These are phyloP conservation scores for Trametes cinnabarina DNA, from an alignment of 768 basidiomycete species.

Conservation along the genomic window DNA sequence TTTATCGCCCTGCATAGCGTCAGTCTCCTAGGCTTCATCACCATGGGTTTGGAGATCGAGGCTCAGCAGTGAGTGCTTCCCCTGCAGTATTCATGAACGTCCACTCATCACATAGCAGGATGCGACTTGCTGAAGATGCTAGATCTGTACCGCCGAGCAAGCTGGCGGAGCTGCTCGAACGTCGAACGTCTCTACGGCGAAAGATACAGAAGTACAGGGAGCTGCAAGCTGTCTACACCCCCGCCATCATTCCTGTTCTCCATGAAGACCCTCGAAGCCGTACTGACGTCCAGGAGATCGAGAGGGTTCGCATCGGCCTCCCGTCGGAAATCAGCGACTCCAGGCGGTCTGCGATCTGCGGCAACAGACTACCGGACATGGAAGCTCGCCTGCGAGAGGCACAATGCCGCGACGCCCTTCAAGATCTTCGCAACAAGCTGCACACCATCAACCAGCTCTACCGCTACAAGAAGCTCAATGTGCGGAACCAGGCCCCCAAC, in stretches of 20 bases:
- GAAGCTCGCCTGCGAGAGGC: constrained; percentile 17
- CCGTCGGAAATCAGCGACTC: constrained; percentile 26
- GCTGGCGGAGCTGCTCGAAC: too few species aligned
- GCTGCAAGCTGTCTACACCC: too few species aligned
- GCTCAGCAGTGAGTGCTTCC: not conserved
- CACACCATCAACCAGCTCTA: constrained; percentile 16
- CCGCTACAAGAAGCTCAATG: constrained; percentile 12
- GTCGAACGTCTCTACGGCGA: too few species aligned
- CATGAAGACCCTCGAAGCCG: too few species aligned
- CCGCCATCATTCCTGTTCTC: too few species aligned
- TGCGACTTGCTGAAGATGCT: too few species aligned
- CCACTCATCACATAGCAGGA: too few species aligned
- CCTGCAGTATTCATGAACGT: too few species aligned
- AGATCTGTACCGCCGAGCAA: too few species aligned
- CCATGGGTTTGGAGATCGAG: not conserved
- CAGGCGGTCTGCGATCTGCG: constrained; percentile 5
- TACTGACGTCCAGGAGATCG: too few species aligned
- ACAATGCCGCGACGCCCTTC: constrained; percentile 17
- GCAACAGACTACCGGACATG: not conserved
- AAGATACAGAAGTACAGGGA: too few species aligned
- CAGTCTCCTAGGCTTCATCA: not conserved
- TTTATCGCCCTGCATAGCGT: not conserved
- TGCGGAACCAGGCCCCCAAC: constrained; percentile 12
- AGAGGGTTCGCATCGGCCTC: constrained; percentile 20
- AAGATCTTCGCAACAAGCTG: constrained; percentile 17